Percentiles rank a stretch among this genome's conserved stretches.
Conservation (phyloP, 441 rosid genomes). For the Isatis lusitanica region DNA sequence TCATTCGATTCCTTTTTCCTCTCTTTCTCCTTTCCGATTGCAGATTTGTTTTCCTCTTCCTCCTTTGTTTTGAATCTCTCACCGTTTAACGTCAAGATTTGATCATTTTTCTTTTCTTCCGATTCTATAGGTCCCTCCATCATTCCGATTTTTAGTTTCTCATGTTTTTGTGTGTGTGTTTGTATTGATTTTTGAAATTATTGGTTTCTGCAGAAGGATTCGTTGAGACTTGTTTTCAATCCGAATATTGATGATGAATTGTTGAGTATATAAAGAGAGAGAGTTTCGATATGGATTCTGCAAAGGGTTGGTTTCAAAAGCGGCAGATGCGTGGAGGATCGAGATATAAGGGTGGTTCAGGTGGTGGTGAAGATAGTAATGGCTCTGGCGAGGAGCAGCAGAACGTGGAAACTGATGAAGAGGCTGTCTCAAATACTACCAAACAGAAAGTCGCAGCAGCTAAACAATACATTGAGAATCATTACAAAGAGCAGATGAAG, state of each 20-base stretch:
- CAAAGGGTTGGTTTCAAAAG: slow-evolving; percentile 91
- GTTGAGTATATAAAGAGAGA: slow-evolving; percentile 4
- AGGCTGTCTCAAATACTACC: slow-evolving; percentile 62
- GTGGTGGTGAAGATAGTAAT: slow-evolving; percentile 37
- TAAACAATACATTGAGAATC: slow-evolving; percentile 92
- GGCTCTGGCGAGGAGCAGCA: slow-evolving; percentile 24
- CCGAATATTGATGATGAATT: background rate
- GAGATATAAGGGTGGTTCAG: slow-evolving; percentile 35
- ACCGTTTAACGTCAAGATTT: background rate
- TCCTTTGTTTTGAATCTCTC: slow-evolving; percentile 9
- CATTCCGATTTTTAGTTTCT: background rate
- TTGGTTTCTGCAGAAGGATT: slow-evolving; percentile 12
- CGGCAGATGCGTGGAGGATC: slow-evolving; percentile 53
- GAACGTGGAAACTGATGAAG: slow-evolving; percentile 44
- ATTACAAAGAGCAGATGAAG: slow-evolving; percentile 96
- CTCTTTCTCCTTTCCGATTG: background rate
- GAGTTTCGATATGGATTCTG: slow-evolving; percentile 63
- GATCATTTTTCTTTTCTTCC: background rate
- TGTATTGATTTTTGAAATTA: background rate
- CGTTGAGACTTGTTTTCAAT: background rate
- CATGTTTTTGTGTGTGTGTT: background rate
- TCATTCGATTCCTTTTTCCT: slow-evolving; percentile 23
- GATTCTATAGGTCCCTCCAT: no score
- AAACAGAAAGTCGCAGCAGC: slow-evolving; percentile 92
- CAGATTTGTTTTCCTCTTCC: background rate